These are phyloP conservation scores for Mucor sp. DNA, from an alignment of 371 early-diverging fungal genomes.

Conservation along the genomic window DNA sequence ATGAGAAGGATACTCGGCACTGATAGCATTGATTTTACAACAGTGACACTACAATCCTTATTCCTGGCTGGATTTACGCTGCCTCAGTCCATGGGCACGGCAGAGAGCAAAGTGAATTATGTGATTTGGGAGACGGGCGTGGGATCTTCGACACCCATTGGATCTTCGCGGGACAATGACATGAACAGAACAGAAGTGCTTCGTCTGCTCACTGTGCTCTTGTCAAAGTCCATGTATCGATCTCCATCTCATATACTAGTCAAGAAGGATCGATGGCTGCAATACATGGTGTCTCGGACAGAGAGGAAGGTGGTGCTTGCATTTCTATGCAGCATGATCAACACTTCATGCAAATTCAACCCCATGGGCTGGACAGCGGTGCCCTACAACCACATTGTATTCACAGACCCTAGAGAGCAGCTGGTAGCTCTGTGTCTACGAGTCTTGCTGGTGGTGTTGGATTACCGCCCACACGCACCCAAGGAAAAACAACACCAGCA, in stretches of 20 bases:
- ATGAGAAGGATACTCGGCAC: neutral
- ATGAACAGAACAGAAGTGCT: slow-evolving; percentile 70
- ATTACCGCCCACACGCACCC: slow-evolving; percentile 45
- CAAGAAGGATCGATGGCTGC: slow-evolving; percentile 54
- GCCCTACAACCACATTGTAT: slow-evolving; percentile 79
- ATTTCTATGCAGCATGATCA: slow-evolving; percentile 76
- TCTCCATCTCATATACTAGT: slow-evolving; percentile 52
- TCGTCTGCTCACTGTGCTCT: slow-evolving; percentile 70
- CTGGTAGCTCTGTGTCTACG: slow-evolving; percentile 70
- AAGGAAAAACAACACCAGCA: neutral
- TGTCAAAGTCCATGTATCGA: slow-evolving; percentile 75
- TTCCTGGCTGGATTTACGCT: slow-evolving; percentile 80
- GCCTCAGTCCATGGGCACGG: slow-evolving; percentile 49
- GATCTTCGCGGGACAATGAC: slow-evolving; percentile 65
- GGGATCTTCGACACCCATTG: slow-evolving; percentile 67
- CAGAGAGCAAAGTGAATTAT: slow-evolving; percentile 54
- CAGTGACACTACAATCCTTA: slow-evolving; percentile 40
- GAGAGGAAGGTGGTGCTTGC: slow-evolving; percentile 72
- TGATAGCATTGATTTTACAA: neutral
- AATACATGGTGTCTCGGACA: slow-evolving; percentile 50
- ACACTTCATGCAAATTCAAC: slow-evolving; percentile 73
- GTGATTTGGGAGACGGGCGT: slow-evolving; percentile 81
- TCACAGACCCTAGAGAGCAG: slow-evolving; percentile 69
- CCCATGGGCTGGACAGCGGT: slow-evolving; percentile 76
- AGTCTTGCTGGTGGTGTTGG: slow-evolving; percentile 64